These are phyloP conservation scores for Celoporthe dispersa DNA, from an alignment of 2,329 filamentous ascomycete genomes.

Conservation along the genomic window DNA sequence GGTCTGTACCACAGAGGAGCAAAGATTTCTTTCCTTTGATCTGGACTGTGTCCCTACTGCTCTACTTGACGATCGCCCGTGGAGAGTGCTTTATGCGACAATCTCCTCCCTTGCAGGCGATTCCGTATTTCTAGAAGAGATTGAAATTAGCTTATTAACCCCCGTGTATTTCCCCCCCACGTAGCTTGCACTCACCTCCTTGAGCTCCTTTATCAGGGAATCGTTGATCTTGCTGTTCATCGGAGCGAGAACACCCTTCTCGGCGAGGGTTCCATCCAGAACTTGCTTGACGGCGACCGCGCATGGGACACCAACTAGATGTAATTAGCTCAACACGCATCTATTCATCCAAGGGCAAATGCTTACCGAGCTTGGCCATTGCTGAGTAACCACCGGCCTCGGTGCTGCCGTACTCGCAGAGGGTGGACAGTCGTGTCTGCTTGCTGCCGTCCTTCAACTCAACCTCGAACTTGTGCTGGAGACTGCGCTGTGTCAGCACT, in stretches of 20 bases:
- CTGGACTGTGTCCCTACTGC: background rate
- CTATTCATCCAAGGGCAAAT: background rate
- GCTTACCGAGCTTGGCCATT: slow-evolving; percentile 13
- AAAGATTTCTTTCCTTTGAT: background rate
- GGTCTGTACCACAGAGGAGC: background rate
- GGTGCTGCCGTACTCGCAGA: slow-evolving; percentile 19
- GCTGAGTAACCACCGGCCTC: slow-evolving; percentile 13
- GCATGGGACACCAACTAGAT: slow-evolving; percentile 38
- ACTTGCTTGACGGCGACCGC: slow-evolving; percentile 78
- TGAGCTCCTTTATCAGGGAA: slow-evolving; percentile 77
- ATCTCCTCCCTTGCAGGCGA: slow-evolving; percentile 13
- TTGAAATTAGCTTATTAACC: background rate
- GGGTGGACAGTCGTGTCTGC: slow-evolving; percentile 15
- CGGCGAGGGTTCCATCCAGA: slow-evolving; percentile 72
- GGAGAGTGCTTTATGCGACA: background rate
- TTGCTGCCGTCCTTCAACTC: slow-evolving; percentile 14
- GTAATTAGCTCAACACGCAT: background rate
- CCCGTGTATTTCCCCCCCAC: no score
- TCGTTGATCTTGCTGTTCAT: slow-evolving; percentile 73
- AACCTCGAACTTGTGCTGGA: slow-evolving; percentile 19
- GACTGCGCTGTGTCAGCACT: slow-evolving; percentile 81
- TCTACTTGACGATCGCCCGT: background rate
- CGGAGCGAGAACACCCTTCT: slow-evolving; percentile 77
- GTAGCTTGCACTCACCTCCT: slow-evolving; percentile 53
- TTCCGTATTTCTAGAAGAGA: slow-evolving; percentile 4